phyloP scores from a whole-genome alignment of 1,139 yeast species.

The Lodderomyces margitis region DNA sequence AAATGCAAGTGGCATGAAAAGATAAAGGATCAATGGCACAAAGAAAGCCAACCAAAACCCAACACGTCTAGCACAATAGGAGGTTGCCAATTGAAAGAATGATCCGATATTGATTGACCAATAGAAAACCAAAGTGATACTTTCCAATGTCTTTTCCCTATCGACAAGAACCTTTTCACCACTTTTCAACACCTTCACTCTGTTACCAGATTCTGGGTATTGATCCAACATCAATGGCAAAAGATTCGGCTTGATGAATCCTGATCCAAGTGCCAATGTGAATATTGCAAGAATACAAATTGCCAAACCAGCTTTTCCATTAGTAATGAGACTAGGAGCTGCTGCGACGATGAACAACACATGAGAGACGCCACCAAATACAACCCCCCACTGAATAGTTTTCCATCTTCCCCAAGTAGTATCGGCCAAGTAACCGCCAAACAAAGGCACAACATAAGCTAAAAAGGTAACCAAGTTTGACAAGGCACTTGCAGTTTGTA shows the following conservation, averaged over 20 bases:
- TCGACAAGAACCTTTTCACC: slow-evolving; percentile 74
- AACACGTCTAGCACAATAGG: slow-evolving; percentile 64
- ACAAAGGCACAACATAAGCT: slow-evolving; percentile 43
- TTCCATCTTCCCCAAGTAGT: slow-evolving; percentile 40
- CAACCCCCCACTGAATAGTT: slow-evolving; percentile 41
- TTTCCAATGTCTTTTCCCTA: slow-evolving; percentile 67
- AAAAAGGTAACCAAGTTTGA: slow-evolving; percentile 38
- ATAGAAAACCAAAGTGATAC: slow-evolving; percentile 75
- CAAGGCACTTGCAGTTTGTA: slow-evolving; percentile 39
- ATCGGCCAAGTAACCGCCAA: slow-evolving; percentile 46
- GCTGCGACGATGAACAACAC: slow-evolving; percentile 40
- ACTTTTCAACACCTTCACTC: slow-evolving; percentile 53
- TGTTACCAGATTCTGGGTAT: slow-evolving; percentile 53
- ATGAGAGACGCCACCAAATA: slow-evolving; percentile 40
- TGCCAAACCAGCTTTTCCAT: slow-evolving; percentile 30
- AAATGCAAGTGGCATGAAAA: slow-evolving; percentile 48
- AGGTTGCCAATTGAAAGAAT: slow-evolving; percentile 72
- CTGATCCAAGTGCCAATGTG: slow-evolving; percentile 44
- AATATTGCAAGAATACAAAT: slow-evolving; percentile 38
- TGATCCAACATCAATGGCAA: slow-evolving; percentile 55
- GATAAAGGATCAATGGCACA: slow-evolving; percentile 52
- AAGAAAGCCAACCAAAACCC: slow-evolving; percentile 80
- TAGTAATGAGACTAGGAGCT: slow-evolving; percentile 35
- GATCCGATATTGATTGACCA: slow-evolving; percentile 82
- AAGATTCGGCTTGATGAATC: slow-evolving; percentile 51